phyloP scores from a whole-genome alignment of 495 filamentous ascomycete species.

The Cudoniella acicularis region DNA sequence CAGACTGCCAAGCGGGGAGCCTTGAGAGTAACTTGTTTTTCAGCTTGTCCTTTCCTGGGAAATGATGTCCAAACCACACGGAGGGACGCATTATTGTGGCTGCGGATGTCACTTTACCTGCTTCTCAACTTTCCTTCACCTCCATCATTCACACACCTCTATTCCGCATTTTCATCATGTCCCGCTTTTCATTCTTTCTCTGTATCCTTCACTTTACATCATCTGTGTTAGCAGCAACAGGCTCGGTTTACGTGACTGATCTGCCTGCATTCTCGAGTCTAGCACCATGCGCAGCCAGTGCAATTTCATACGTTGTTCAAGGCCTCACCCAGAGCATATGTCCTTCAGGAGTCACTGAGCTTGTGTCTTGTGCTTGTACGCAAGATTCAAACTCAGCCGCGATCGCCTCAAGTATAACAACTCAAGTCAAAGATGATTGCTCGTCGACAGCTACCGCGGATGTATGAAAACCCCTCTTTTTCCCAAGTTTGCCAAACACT shows the following conservation, averaged over 20 bases:
- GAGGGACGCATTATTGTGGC: neutral
- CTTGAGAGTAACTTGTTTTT: too few species aligned
- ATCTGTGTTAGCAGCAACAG: neutral
- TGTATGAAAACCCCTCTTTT: conserved; percentile 23
- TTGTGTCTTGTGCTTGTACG: conserved; percentile 47
- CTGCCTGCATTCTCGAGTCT: conserved; percentile 2
- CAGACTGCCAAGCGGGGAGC: neutral
- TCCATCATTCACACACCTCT: neutral
- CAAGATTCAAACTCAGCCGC: conserved; percentile 42
- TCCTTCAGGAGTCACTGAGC: conserved; percentile 33
- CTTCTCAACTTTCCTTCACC: neutral
- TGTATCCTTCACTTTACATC: neutral
- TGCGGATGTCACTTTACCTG: neutral
- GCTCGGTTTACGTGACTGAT: conserved; percentile 10
- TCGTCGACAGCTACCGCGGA: neutral
- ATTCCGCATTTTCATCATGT: neutral
- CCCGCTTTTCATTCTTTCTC: neutral
- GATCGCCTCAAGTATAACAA: conserved; percentile 27
- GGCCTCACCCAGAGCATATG: conserved; percentile 37
- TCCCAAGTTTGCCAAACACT: conserved; percentile 37
- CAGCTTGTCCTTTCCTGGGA: neutral
- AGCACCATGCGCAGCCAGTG: conserved; percentile 42
- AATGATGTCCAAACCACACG: neutral
- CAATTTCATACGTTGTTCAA: conserved; percentile 38
- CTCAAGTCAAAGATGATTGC: neutral